A percentile compares a stretch with the other conserved stretches of the same genome.
Conservation (phyloP, 108 stramenopile species). For the Stephanodiscus triporus region DNA sequence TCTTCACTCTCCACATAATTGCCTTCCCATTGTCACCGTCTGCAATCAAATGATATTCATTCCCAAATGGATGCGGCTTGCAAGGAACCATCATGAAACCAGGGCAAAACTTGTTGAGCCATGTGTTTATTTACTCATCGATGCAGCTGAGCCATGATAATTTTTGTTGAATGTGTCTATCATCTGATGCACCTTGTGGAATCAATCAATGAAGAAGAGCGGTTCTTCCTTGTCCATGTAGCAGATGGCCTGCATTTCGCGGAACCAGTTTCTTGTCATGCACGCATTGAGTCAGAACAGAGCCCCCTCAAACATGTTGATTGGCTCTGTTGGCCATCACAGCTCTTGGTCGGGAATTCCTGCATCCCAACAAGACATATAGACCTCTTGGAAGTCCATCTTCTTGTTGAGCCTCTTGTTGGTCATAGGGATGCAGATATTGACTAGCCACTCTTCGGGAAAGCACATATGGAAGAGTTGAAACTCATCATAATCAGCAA, state of each 20-base stretch:
- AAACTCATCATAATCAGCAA: slow-evolving; percentile 8
- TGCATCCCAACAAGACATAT: slow-evolving; percentile 5
- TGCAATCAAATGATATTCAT: slow-evolving; percentile 22
- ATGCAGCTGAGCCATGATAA: slow-evolving; percentile 25
- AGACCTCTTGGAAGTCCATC: slow-evolving; percentile 7
- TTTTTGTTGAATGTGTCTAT: slow-evolving; percentile 32
- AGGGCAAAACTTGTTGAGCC: slow-evolving; percentile 25
- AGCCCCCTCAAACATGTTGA: neutral
- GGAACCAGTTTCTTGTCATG: slow-evolving; percentile 13
- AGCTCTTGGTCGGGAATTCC: slow-evolving; percentile 9
- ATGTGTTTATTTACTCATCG: slow-evolving; percentile 27
- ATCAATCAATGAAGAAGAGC: slow-evolving; percentile 11
- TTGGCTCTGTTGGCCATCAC: slow-evolving; percentile 11
- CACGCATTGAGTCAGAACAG: slow-evolving; percentile 7
- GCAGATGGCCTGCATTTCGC: slow-evolving; percentile 1
- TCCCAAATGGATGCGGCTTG: slow-evolving; percentile 26
- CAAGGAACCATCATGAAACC: slow-evolving; percentile 19
- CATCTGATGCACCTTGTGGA: slow-evolving; percentile 31
- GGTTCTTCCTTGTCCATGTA: slow-evolving; percentile 11
- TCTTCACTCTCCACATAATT: neutral
- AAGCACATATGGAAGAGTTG: slow-evolving; percentile 3
- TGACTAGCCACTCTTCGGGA: slow-evolving; percentile 3
- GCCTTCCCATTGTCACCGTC: slow-evolving; percentile 20
- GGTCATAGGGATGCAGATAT: slow-evolving; percentile 19
- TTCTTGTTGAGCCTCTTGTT: slow-evolving; percentile 2